Evolutionary conservation across 2,329 filamentous ascomycete genomes (phyloP).

Genomic region (Polychaeton citri): DNA sequence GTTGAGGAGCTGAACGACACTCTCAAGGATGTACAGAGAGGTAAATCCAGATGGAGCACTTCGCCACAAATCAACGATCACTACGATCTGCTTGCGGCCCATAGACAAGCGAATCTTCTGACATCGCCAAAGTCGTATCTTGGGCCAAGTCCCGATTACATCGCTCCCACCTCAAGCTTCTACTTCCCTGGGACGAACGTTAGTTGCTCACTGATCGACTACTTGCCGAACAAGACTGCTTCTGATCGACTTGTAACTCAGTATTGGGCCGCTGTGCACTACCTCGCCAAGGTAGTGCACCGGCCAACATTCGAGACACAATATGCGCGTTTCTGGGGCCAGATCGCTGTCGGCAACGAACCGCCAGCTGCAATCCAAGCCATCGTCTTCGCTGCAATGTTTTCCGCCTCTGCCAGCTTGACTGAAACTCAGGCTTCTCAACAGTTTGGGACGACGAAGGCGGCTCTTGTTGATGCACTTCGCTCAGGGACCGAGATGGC

Average conservation of each 20-base stretch:
- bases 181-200: conserved; percentile 44
- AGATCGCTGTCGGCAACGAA: conserved; percentile 45
- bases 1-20: conserved; percentile 48
- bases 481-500: conserved; percentile 55
- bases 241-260: conserved; percentile 51
- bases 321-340: conserved; percentile 53
- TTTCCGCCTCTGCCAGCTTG: conserved; percentile 57
- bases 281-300: conserved; percentile 55
- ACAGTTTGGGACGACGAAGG: conserved; percentile 45
- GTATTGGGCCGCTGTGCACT: conserved; percentile 56
- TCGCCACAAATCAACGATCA: conserved; percentile 8
- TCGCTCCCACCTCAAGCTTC: conserved; percentile 54
- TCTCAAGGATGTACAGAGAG: conserved; percentile 16
- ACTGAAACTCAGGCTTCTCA: conserved; percentile 38
- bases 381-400: conserved; percentile 54
- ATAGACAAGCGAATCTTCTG: neutral
- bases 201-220: conserved; percentile 41
- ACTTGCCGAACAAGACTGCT: conserved; percentile 44
- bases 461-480: conserved; percentile 46
- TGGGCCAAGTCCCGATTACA: conserved; percentile 51
- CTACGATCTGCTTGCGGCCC: conserved; percentile 10
- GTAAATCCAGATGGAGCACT: conserved; percentile 11
- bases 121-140: conserved; percentile 36
- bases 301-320: conserved; percentile 51
- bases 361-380: conserved; percentile 53